phyloP scores from a whole-genome alignment of 2,329 filamentous ascomycete species.

The Helminthosporium solani region DNA sequence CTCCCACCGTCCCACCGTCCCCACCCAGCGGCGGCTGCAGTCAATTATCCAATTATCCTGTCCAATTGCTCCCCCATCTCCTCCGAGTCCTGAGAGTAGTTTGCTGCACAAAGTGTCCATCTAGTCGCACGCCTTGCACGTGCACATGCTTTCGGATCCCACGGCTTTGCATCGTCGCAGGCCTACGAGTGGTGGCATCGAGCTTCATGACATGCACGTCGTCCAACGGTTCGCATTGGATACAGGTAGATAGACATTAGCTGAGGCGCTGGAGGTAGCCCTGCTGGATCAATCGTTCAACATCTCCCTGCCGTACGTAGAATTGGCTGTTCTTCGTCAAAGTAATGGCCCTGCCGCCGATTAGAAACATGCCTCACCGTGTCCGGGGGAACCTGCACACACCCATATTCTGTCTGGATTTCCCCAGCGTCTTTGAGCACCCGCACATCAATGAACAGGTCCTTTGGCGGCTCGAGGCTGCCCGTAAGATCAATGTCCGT shows the following conservation, averaged over 20 bases:
- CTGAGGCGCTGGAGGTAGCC: constrained; percentile 90
- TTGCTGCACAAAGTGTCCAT: too few relatives aligned
- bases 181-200: too few relatives aligned
- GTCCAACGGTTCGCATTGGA: too few relatives aligned
- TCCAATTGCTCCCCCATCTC: too few relatives aligned
- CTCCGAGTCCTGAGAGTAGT: too few relatives aligned
- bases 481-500: constrained; percentile 96
- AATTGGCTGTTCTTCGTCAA: constrained; percentile 98
- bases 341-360: constrained; percentile 72
- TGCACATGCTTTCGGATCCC: too few relatives aligned
- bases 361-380: constrained; percentile 10
- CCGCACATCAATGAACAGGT: constrained; percentile 94
- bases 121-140: too few relatives aligned
- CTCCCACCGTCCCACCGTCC: too few relatives aligned
- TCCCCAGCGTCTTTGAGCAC: constrained; percentile 96
- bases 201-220: too few relatives aligned
- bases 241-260: constrained; percentile 50
- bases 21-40: too few relatives aligned
- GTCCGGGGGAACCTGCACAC: constrained; percentile 41
- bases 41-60: too few relatives aligned
- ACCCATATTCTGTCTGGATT: constrained; percentile 99
- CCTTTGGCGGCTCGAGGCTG: constrained; percentile 87
- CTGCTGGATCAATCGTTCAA: constrained; percentile 89
- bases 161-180: too few relatives aligned
- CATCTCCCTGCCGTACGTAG: constrained; percentile 92